Base-by-base conservation (phyloP, 208 protist species). In the Leptomonas pyrrhocoris region DNA sequence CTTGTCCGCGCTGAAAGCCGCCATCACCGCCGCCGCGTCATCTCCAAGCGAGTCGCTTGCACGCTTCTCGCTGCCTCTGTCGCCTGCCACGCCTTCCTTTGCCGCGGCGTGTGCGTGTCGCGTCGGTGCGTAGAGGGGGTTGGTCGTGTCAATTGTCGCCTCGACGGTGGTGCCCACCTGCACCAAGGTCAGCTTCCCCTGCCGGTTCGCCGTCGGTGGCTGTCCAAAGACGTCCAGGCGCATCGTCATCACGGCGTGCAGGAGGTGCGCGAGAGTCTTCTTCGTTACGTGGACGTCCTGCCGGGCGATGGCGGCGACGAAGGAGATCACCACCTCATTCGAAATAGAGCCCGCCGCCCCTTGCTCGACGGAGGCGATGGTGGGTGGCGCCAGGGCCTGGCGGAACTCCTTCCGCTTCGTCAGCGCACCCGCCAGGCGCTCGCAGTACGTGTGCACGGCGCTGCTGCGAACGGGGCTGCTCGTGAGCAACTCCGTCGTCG, bases 211-310 rank as follows among this genome's bases (percentile, higher is more conserved):
- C 6, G 77, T 84, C n/a, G 91, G 91, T 19, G 91, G 91, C 51
- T 90, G 85, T 12, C 91, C 91, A 80, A 96, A 96, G 15, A 96
- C 80, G 78, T 96, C 85, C 6, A 65, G 60, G 9, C 91, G 91
- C 55, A 79, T 68, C 28, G 50, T 49, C 88, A 94, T 94, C 21
- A 81, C 75, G 13, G 62, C 69, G 66, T 91, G 78, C 28, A 96
- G 79, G 19, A 92, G 83, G 19, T 59, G 57, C 23, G 86, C 81
- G 19, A 94, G 74, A 15, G 83, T 80, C 54, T 69, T 69, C 66
- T 87, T 86, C 19, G 80, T 79, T 2, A 96, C 77, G 46, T 78
- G 78, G 11, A 88, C 83, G 77, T 96, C 88, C 49, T 81, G 74
- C 27, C 86, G 82, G 18, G 82, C 76, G 25, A 96, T 88, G 13